Evolutionary conservation across 495 filamentous ascomycete genomes (phyloP).

Genomic region (Trichoderma parareesei): DNA sequence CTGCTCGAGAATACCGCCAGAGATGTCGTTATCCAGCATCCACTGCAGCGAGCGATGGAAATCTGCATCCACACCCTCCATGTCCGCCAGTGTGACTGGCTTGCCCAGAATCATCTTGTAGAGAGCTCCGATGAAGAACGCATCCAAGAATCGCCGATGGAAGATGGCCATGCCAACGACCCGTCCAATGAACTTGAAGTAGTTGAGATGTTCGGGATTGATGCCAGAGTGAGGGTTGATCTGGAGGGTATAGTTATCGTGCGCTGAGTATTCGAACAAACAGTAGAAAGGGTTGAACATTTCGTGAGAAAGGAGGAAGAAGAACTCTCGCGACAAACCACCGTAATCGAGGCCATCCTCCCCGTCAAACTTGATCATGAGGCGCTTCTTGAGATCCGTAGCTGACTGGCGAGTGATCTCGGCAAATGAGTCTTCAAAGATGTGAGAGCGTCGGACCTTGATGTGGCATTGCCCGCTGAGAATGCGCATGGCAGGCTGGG

Average conservation of each 20-base stretch:
- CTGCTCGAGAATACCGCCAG: constrained; percentile 77
- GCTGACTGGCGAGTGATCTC: constrained; percentile 96
- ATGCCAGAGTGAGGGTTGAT: constrained; percentile 99
- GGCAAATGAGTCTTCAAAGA: constrained; percentile 97
- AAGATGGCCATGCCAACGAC: constrained; percentile 98
- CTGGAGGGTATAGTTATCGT: constrained; percentile 99
- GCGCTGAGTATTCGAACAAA: constrained; percentile 97
- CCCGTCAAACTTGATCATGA: constrained; percentile 99
- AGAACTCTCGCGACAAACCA: constrained; percentile 97
- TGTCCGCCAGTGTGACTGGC: constrained; percentile 83
- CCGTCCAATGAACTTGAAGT: constrained; percentile 99
- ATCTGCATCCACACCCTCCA: constrained; percentile 98
- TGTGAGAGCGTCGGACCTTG: constrained; percentile 91
- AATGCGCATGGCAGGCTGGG: constrained; percentile 91
- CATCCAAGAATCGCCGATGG: constrained; percentile 94
- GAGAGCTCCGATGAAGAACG: constrained; percentile 98
- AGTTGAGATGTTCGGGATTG: constrained; percentile 98
- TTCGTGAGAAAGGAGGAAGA: constrained; percentile 99
- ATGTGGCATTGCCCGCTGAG: constrained; percentile 95
- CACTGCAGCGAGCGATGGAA: constrained; percentile 92
- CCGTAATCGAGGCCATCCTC: constrained; percentile 98
- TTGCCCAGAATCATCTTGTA: constrained; percentile 99
- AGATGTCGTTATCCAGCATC: constrained; percentile 96
- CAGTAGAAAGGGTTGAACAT: constrained; percentile 99
- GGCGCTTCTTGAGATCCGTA: constrained; percentile 91